phyloP scores from a whole-genome alignment of 352 stramenopile species.

The Phytopythium mirpurense region DNA sequence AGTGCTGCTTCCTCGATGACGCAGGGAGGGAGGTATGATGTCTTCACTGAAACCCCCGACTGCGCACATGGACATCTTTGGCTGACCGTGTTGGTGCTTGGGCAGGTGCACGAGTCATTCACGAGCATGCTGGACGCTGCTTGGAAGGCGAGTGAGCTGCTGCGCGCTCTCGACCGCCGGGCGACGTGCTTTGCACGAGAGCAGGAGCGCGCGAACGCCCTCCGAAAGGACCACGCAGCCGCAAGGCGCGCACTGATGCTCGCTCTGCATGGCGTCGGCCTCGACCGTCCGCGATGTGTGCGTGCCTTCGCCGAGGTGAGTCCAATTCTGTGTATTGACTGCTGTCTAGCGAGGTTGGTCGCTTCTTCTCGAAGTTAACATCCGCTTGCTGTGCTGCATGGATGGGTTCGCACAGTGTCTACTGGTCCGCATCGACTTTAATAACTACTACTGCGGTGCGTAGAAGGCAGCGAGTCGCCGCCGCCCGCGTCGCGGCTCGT shows the following conservation, averaged over 20 bases:
- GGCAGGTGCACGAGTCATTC: constrained; percentile 30
- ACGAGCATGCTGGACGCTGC: constrained; percentile 12
- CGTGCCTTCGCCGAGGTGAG: constrained; percentile 42
- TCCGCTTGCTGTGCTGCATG: neutral
- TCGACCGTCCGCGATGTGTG: constrained; percentile 19
- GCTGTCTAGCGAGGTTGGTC: too few relatives aligned
- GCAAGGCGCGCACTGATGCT: constrained; percentile 17
- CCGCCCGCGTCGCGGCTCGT: too few relatives aligned
- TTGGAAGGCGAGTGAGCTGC: constrained; percentile 29
- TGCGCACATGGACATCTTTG: neutral
- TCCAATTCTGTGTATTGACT: too few relatives aligned
- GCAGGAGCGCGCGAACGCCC: constrained; percentile 9
- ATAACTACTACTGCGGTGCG: constrained; percentile 27
- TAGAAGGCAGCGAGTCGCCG: neutral
- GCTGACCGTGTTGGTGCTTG: neutral
- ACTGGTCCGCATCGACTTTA: constrained; percentile 56
- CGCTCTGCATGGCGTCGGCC: constrained; percentile 18
- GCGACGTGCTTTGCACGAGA: constrained; percentile 12
- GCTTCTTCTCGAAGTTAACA: constrained; percentile 4
- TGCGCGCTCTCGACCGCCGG: constrained; percentile 23
- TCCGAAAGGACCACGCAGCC: constrained; percentile 22
- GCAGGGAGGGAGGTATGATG: constrained; percentile 13
- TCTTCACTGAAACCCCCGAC: neutral
- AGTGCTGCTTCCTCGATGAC: constrained; percentile 40
- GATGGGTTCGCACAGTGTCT: constrained; percentile 29